Conservation (phyloP, 108 stramenopile species). For the Schizochytrium sp. region DNA sequence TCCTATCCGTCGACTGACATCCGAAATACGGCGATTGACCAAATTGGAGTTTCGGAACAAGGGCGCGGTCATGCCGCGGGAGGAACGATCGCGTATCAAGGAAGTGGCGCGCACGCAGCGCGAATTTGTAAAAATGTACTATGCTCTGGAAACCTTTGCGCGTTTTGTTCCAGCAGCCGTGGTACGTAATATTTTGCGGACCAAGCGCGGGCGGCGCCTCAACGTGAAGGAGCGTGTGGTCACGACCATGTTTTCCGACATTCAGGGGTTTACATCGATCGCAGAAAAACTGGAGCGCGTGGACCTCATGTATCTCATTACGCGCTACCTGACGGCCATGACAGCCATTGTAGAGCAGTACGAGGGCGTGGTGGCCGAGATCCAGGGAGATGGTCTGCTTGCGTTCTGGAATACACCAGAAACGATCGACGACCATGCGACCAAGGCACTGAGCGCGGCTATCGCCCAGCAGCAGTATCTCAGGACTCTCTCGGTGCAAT, state of each 20-base stretch:
- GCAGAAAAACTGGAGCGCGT: background rate
- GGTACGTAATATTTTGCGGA: background rate
- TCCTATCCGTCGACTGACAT: background rate
- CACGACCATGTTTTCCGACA: slow-evolving; percentile 1
- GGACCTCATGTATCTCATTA: slow-evolving; percentile 4
- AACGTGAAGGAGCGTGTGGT: background rate
- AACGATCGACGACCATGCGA: background rate
- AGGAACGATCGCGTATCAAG: background rate
- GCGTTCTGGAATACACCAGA: background rate
- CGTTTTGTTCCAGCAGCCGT: background rate
- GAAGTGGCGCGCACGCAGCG: background rate
- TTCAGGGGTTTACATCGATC: background rate
- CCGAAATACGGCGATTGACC: background rate
- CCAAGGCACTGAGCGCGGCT: background rate
- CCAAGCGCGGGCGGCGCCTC: background rate
- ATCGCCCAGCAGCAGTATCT: background rate
- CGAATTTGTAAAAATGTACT: background rate
- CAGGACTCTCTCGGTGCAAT: background rate
- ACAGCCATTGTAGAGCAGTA: background rate
- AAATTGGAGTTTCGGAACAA: background rate
- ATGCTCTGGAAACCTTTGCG: background rate
- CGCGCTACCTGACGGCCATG: background rate
- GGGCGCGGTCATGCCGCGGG: background rate
- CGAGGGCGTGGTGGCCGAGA: slow-evolving; percentile 4
- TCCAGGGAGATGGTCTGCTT: background rate